Percentiles rank a stretch among this genome's conserved stretches.
These are phyloP conservation scores for Rhodotorula diobovata DNA, from an alignment of 768 basidiomycete species.

Conservation along the genomic window DNA sequence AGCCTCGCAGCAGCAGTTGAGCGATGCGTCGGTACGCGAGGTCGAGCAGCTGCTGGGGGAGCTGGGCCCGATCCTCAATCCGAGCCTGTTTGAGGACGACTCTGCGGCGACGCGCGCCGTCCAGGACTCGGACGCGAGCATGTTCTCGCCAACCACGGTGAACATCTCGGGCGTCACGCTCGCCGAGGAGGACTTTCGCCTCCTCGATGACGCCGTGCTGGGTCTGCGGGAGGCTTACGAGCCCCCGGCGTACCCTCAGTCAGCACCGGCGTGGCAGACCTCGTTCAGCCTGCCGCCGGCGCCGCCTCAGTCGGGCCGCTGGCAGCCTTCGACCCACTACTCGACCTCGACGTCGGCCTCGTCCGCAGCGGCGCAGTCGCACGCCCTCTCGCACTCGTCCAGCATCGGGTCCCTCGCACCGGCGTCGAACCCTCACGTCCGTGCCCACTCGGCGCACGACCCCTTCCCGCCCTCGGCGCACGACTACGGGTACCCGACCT, in stretches of 20 bases:
- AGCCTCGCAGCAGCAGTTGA: background rate
- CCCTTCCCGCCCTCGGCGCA: background rate
- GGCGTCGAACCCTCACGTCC: background rate
- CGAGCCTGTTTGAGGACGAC: background rate
- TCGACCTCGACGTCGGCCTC: background rate
- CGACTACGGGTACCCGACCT: background rate
- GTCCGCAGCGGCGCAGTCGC: background rate
- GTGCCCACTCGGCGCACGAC: background rate
- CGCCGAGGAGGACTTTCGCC: conserved; percentile 20
- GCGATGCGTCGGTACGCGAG: conserved; percentile 19
- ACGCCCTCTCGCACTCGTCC: background rate
- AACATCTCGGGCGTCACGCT: conserved; percentile 29
- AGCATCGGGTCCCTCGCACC: background rate
- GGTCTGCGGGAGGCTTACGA: background rate
- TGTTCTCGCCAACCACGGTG: conserved; percentile 7
- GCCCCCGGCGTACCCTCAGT: conserved; percentile 2
- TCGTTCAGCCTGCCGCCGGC: conserved; percentile 12
- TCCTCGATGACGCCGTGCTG: conserved; percentile 12
- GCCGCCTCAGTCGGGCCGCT: background rate
- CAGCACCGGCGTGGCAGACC: conserved; percentile 29
- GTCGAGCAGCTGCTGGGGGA: conserved; percentile 28
- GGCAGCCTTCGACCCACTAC: background rate
- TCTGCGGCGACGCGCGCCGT: too few species aligned
- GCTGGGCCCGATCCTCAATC: conserved; percentile 18
- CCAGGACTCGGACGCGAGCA: background rate